These are phyloP conservation scores for Apiospora pterosperma DNA, from an alignment of 2,329 filamentous ascomycete species.

Conservation along the genomic window DNA sequence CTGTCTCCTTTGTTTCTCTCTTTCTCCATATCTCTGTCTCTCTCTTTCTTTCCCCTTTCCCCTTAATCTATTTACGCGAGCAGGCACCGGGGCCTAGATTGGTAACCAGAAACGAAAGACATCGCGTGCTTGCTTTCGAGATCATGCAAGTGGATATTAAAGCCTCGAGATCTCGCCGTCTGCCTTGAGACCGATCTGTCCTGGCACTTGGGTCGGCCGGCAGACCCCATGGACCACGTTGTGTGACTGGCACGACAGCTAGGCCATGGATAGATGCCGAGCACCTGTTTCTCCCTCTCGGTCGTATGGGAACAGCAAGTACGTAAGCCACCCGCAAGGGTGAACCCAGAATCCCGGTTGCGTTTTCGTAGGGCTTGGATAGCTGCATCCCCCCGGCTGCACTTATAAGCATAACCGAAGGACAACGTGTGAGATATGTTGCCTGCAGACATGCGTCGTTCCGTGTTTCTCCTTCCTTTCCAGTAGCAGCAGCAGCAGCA, in stretches of 20 bases:
- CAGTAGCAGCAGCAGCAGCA: neutral
- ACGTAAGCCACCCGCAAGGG: neutral
- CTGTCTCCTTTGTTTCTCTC: neutral
- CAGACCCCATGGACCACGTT: neutral
- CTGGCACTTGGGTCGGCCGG: slow-evolving; percentile 4
- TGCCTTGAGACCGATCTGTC: slow-evolving; percentile 23
- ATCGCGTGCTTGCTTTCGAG: slow-evolving; percentile 23
- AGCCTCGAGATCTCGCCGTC: slow-evolving; percentile 27
- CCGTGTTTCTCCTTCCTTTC: neutral
- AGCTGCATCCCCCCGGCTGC: neutral
- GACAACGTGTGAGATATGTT: neutral
- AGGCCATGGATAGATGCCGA: neutral
- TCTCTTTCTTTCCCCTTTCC: neutral
- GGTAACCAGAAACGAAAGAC: slow-evolving; percentile 29
- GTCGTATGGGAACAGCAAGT: neutral
- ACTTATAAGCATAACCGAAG: neutral
- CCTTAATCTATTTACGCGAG: neutral
- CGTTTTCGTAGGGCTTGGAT: neutral
- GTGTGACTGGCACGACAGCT: neutral
- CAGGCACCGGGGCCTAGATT: slow-evolving; percentile 22
- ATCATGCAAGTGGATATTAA: slow-evolving; percentile 28
- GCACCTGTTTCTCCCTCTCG: neutral
- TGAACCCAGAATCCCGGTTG: neutral
- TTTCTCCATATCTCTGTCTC: neutral
- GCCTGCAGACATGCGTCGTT: neutral